Evolutionary conservation across 805 yeast genomes (phyloP).

Genomic region (Saitoella complicata): DNA sequence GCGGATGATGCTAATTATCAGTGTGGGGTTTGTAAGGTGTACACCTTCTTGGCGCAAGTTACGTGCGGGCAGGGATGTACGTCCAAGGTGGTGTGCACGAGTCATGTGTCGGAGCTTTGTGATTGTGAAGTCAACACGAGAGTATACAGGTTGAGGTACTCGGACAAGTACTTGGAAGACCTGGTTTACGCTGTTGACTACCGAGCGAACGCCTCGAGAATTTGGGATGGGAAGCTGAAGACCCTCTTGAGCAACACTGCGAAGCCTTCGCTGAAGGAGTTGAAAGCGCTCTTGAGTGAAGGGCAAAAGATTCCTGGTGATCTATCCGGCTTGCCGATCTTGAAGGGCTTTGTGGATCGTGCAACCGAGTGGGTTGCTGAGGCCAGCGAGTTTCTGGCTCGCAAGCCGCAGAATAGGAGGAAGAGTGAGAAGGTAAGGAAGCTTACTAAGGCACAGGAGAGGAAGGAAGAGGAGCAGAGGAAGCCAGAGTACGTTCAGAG

Average conservation of each 20-base stretch:
- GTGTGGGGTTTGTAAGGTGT: constrained; percentile 14
- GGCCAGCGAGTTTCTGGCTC: constrained; percentile 37
- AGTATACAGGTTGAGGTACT: constrained; percentile 16
- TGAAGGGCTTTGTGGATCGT: constrained; percentile 28
- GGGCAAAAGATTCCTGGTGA: constrained; percentile 37
- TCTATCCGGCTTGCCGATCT: constrained; percentile 23
- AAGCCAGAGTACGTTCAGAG: constrained; percentile 22
- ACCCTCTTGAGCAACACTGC: constrained; percentile 22
- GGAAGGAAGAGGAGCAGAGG: constrained; percentile 10
- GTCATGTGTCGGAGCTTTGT: constrained; percentile 10
- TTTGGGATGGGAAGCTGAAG: constrained; percentile 37
- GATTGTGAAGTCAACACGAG: constrained; percentile 4
- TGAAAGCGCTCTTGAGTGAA: constrained; percentile 32
- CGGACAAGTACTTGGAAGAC: constrained; percentile 36
- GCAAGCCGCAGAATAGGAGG: constrained; percentile 36
- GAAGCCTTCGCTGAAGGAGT: constrained; percentile 31
- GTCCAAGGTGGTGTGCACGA: constrained; percentile 7
- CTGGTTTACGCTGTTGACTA: constrained; percentile 24
- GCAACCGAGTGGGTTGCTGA: constrained; percentile 39
- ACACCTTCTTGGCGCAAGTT: constrained; percentile 12
- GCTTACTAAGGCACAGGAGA: neutral
- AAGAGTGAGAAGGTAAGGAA: constrained; percentile 9
- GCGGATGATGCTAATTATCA: constrained; percentile 1
- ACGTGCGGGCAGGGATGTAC: constrained; percentile 4
- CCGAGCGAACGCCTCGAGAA: constrained; percentile 30